Base-by-base conservation (phyloP, 805 yeast species). In the Lachancea cidri region DNA sequence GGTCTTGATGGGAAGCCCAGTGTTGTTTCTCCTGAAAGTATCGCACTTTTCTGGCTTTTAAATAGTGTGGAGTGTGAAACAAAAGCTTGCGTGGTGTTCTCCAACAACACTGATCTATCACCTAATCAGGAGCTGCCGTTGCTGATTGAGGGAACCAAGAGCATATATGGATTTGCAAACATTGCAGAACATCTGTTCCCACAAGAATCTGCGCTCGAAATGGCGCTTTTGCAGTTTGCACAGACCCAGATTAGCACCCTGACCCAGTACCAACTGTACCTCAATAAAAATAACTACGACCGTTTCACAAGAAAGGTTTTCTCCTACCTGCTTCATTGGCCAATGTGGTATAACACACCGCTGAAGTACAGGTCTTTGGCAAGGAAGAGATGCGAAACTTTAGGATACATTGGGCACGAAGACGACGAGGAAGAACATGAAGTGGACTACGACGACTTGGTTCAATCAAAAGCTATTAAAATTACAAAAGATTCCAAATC, bases 311-410 rank as follows among this genome's bases (percentile, higher is more conserved):
- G 86, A 45, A 72, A 73, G 17, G 51, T 73, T 14, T 81, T 81
- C 54, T 65, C 69, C 33, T 50, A 64, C 3, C 71, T 76, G 42
- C 59, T 82, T 15, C 82, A 85, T 5, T 83, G 83, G 64, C 91
- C 89, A 7, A 72, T 81, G 74, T 85, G 82, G 73, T 83, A 82
- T 55, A 76, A 75, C 45, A 77, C 81, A 17, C 88, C 89, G 1
- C 25, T 52, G 27, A 39, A 39, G 15, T 41, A 47, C 25, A 41
- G 62, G 33, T 33, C 49, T 3, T 32, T 35, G 2, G 51, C 54
- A 4, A 42, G 50, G 13, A 36, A 44, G 17, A 29, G 43, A 24
- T 55, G 61, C 29, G 49, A 51, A 18, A 44, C 50, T 17, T 39
- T 60, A 11, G 53, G 52, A 0, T 46, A 50, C 33, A 19, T 46